Percentiles rank a stretch among this genome's conserved stretches.
Evolutionary conservation across 495 filamentous ascomycete species (phyloP).

Genomic region (Clavariopsis aquatica): DNA sequence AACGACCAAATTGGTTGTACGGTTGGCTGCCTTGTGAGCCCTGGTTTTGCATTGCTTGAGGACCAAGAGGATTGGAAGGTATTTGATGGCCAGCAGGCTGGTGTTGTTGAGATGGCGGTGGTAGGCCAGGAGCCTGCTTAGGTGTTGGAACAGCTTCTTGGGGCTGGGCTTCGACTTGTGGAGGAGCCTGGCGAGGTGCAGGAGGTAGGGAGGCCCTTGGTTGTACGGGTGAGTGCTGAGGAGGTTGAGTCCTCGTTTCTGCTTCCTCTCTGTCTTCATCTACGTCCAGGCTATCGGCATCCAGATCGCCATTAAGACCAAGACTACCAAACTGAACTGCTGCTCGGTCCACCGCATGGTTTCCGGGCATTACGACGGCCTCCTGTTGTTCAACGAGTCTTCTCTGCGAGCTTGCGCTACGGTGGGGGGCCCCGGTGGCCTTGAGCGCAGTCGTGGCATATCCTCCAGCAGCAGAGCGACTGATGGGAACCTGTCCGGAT

Average conservation of each 20-base stretch:
- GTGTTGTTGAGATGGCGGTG: slow-evolving; percentile 46
- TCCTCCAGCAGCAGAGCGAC: slow-evolving; percentile 63
- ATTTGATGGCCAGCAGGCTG: slow-evolving; percentile 49
- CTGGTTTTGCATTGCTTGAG: slow-evolving; percentile 48
- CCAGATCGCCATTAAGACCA: slow-evolving; percentile 71
- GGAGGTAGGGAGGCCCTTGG: slow-evolving; percentile 91
- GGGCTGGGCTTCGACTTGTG: slow-evolving; percentile 30
- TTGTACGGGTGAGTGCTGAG: slow-evolving; percentile 85
- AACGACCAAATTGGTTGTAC: slow-evolving; percentile 70
- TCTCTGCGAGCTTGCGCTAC: slow-evolving; percentile 75
- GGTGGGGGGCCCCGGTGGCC: slow-evolving; percentile 60
- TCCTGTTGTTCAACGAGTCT: slow-evolving; percentile 92
- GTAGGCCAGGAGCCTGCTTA: slow-evolving; percentile 53
- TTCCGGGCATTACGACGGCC: slow-evolving; percentile 97
- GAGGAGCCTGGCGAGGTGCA: slow-evolving; percentile 49
- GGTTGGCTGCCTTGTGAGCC: slow-evolving; percentile 45
- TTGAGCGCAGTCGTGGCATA: slow-evolving; percentile 76
- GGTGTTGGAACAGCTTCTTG: slow-evolving; percentile 42
- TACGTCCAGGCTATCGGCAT: slow-evolving; percentile 70
- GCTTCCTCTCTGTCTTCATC: slow-evolving; percentile 93
- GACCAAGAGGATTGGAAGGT: slow-evolving; percentile 49
- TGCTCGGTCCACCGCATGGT: slow-evolving; percentile 88
- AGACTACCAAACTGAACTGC: slow-evolving; percentile 98
- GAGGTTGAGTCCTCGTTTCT: slow-evolving; percentile 91
- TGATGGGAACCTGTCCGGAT: slow-evolving; percentile 58